Base-by-base conservation (phyloP, 257 asterid species). In the Cynanchum wilfordii region DNA sequence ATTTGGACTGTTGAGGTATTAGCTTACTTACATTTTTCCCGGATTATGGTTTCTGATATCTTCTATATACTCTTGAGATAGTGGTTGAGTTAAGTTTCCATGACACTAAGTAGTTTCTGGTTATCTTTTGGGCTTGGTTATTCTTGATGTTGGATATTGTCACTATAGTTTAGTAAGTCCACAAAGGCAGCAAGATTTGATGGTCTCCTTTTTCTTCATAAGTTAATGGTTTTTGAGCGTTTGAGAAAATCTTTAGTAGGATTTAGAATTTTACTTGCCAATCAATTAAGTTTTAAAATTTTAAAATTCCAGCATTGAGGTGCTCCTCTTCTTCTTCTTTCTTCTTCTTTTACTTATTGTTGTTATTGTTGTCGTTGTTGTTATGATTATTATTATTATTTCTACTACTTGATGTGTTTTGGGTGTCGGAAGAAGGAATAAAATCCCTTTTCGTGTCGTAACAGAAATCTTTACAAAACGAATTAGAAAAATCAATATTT, bases 1-100 rank as follows among this genome's bases (percentile, higher is more conserved):
- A 81, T 81, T 25, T 77, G 84, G 82, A 77, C 79, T n/a, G 82
- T 77, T 27, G 84, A 76, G 84, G 84, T 76, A 45, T 15, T 74
- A 69, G 30, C 56, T 27, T 54, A 54, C 25, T 64, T 7, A 64
- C 38, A 19, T 64, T 64, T 20, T 20, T 38, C 47, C 27, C 0
- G 22, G 68, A 19, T 8, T 36, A 64, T 19, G 29, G 69, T 36
- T 15, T 13, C 45, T 30, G 24, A 30, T 30, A 0, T 36, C n/a
- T 63, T 63, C 16, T 13, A 30, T 17, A 22, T 33, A 33, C 25
- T 36, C 19, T 8, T 64, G 27, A 19, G 50, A 36, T 36, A 9
- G 38, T 54, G 10, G 9, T 60, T 33, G 45, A 17, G 49, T 36
- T 19, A 19, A 64, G 68, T 33, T 33, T 63, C 68, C 36, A 17